Evolutionary conservation across 805 yeast species (phyloP).

Genomic region (Blastobotrys terrestris): DNA sequence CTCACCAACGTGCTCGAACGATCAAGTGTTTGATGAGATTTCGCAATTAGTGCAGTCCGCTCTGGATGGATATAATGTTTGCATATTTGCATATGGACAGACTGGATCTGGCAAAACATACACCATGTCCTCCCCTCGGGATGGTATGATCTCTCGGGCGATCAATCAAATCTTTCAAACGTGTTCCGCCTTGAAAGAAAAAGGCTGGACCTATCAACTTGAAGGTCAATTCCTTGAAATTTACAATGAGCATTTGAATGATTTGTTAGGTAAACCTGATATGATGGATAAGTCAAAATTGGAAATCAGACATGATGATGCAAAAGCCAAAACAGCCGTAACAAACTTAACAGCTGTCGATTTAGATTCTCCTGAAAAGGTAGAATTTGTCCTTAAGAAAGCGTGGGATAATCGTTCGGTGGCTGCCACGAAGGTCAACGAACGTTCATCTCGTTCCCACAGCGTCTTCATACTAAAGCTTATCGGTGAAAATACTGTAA

Average conservation of each 20-base stretch:
- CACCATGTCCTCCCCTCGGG: conserved; percentile 69
- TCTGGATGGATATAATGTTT: conserved; percentile 83
- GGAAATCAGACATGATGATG: conserved; percentile 68
- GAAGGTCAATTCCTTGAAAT: conserved; percentile 81
- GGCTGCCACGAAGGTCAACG: conserved; percentile 76
- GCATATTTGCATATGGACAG: conserved; percentile 96
- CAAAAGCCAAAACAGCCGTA: conserved; percentile 47
- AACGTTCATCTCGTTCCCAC: conserved; percentile 87
- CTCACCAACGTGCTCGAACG: conserved; percentile 45
- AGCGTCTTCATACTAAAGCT: conserved; percentile 66
- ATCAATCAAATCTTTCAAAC: conserved; percentile 62
- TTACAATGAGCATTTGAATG: conserved; percentile 76
- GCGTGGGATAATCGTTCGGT: conserved; percentile 65
- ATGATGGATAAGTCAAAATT: conserved; percentile 35
- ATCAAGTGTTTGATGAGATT: conserved; percentile 71
- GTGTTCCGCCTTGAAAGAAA: conserved; percentile 39
- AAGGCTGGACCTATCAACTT: conserved; percentile 59
- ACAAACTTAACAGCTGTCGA: conserved; percentile 50
- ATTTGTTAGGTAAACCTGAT: conserved; percentile 41
- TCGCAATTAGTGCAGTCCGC: conserved; percentile 82
- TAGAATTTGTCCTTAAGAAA: conserved; percentile 41
- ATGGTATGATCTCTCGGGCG: conserved; percentile 81
- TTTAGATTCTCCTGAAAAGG: conserved; percentile 44
- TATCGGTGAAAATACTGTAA: conserved; percentile 44
- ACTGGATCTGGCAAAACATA: conserved; percentile 93